phyloP scores from a whole-genome alignment of 495 filamentous ascomycete genomes.

The Xylaria scruposa region DNA sequence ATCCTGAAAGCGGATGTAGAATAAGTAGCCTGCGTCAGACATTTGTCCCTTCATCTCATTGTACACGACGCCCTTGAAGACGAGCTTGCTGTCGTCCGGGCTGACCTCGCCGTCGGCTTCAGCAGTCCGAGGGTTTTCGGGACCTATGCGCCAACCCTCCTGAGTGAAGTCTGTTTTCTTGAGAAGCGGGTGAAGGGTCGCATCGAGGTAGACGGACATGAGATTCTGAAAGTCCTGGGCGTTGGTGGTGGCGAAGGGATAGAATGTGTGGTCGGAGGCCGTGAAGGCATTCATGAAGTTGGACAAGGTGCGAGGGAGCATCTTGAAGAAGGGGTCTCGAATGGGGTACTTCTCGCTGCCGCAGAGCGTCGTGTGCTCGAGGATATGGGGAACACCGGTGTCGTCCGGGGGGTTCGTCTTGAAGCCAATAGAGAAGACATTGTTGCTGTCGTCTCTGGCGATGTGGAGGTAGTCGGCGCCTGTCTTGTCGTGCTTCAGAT shows the following conservation, averaged over 20 bases:
- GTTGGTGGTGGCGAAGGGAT: slow-evolving; percentile 98
- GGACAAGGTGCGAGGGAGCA: slow-evolving; percentile 94
- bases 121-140: slow-evolving; percentile 74
- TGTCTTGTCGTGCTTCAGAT: slow-evolving; percentile 90
- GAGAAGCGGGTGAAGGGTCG: slow-evolving; percentile 86
- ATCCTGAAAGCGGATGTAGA: slow-evolving; percentile 91
- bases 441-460: slow-evolving; percentile 92
- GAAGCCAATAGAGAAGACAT: slow-evolving; percentile 99
- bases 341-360: slow-evolving; percentile 98
- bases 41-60: slow-evolving; percentile 99
- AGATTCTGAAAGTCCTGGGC: slow-evolving; percentile 92
- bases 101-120: slow-evolving; percentile 47
- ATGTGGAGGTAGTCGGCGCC: slow-evolving; percentile 96
- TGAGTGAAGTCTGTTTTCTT: slow-evolving; percentile 92
- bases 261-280: slow-evolving; percentile 93
- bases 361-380: slow-evolving; percentile 96
- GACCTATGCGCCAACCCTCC: slow-evolving; percentile 95
- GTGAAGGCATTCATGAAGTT: slow-evolving; percentile 99
- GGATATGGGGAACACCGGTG: slow-evolving; percentile 94
- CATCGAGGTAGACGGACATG: slow-evolving; percentile 95
- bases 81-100: slow-evolving; percentile 63
- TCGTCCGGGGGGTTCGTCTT: slow-evolving; percentile 98
- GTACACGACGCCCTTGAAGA: slow-evolving; percentile 99
- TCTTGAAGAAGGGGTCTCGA: slow-evolving; percentile 98
- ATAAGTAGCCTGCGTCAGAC: slow-evolving; percentile 95